Conservation (phyloP, 108 stramenopile genomes). For the Conticribra weissflogii region DNA sequence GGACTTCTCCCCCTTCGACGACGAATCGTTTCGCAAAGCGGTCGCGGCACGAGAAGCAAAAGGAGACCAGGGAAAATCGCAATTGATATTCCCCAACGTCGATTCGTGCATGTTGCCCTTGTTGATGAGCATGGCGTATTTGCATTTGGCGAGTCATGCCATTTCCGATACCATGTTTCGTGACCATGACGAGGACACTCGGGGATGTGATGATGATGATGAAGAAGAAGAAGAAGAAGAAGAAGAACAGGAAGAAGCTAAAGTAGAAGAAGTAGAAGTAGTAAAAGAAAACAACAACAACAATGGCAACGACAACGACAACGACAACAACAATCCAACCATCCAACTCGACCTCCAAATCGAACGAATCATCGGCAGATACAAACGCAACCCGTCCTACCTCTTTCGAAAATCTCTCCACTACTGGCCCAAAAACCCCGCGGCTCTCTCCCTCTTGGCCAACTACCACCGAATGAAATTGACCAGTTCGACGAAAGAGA, state of each 20-base stretch:
- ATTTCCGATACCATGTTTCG: slow-evolving; percentile 46
- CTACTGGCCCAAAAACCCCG: slow-evolving; percentile 25
- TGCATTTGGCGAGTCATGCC: slow-evolving; percentile 63
- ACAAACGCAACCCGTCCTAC: not conserved
- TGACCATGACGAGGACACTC: not conserved
- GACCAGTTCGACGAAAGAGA: not conserved
- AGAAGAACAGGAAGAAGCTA: no score
- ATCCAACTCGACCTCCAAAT: slow-evolving; percentile 1
- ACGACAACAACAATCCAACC: slow-evolving; percentile 6
- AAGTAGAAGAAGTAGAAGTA: no score
- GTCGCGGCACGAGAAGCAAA: not conserved
- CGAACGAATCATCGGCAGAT: not conserved
- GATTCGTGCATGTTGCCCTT: slow-evolving; percentile 73
- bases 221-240: no score
- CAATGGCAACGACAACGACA: slow-evolving; percentile 8
- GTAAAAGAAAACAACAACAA: slow-evolving; percentile 4
- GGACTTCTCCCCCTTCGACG: no score
- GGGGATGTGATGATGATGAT: no score
- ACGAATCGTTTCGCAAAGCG: no score
- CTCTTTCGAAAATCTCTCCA: slow-evolving; percentile 6
- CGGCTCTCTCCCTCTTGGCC: slow-evolving; percentile 20
- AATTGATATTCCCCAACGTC: slow-evolving; percentile 12
- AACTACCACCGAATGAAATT: slow-evolving; percentile 20
- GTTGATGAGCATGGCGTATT: slow-evolving; percentile 57
- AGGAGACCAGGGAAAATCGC: slow-evolving; percentile 3